Base-by-base conservation (phyloP, 371 early-diverging fungal species). In the Choanephora cucurbitarum region DNA sequence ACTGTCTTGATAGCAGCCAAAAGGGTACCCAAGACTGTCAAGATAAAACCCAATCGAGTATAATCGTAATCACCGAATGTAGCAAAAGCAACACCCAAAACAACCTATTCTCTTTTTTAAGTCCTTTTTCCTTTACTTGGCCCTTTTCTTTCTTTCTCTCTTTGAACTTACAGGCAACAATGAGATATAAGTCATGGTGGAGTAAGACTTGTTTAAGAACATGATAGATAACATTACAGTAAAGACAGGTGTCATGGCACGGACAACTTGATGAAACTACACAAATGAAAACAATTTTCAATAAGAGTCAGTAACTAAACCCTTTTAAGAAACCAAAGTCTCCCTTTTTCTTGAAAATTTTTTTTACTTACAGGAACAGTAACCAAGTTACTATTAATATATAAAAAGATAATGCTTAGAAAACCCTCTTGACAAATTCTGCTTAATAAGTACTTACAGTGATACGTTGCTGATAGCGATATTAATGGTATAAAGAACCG, bases 391-490 rank as follows among this genome's bases (percentile, higher is more conserved):
- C 82, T 82, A 62, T 49, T 19, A 45, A 40, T n/a, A 17, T 43
- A 23, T 7, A 24, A 21, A 39, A 37, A n/a, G 5, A 39, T 19
- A 9, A 23, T 5, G 5, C 18, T 13, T 17, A 19, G 22, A 14
- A n/a, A n/a, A n/a, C n/a, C n/a, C n/a, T n/a, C n/a, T n/a, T n/a
- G n/a, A n/a, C n/a, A n/a, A n/a, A n/a, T n/a, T n/a, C n/a, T n/a
- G n/a, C n/a, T n/a, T n/a, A n/a, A n/a, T n/a, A n/a, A n/a, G n/a
- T n/a, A 88, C 85, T 77, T 89, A 83, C 79, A 93, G 69, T 46
- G 92, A 91, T 11, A 93, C 87, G 66, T 91, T 93, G 60, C 88
- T 87, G 39, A 90, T 85, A 37, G 92, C 93, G 58, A 95, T 93
- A 63, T 95, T 95, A 61, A 88, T 81, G 3, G 93, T 95, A 72